phyloP scores from a whole-genome alignment of 495 filamentous ascomycete genomes.

The Neurospora intermedia region DNA sequence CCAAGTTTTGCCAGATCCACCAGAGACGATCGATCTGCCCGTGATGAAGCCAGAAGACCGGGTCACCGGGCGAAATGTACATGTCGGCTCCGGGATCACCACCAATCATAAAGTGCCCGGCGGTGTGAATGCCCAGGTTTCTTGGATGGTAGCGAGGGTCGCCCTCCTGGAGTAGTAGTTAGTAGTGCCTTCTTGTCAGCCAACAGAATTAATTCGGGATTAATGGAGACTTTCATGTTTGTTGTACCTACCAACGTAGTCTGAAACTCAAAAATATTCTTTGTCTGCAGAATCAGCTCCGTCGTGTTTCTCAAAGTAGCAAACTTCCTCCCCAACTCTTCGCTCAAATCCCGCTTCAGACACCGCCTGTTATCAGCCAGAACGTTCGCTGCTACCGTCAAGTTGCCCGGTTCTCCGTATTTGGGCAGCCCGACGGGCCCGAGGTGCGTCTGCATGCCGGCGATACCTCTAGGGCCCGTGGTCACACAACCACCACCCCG shows the following conservation, averaged over 20 bases:
- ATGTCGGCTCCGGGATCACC: constrained; percentile 48
- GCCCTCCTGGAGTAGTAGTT: constrained; percentile 21
- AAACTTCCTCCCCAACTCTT: constrained; percentile 30
- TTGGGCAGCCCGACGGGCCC: constrained; percentile 31
- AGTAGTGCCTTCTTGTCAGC: background rate
- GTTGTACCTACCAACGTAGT: constrained; percentile 26
- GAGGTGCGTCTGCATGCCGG: constrained; percentile 34
- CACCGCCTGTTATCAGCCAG: constrained; percentile 48
- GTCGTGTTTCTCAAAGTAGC: constrained; percentile 37
- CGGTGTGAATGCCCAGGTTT: constrained; percentile 44
- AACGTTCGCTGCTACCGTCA: background rate
- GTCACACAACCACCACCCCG: constrained; percentile 53
- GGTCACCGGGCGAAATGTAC: constrained; percentile 49
- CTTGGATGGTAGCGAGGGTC: constrained; percentile 31
- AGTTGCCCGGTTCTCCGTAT: constrained; percentile 12
- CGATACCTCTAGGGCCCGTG: constrained; percentile 39
- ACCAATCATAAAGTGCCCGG: constrained; percentile 52
- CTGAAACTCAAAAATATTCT: constrained; percentile 42
- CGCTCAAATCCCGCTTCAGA: constrained; percentile 52
- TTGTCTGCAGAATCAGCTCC: constrained; percentile 33
- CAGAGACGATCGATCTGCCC: constrained; percentile 52
- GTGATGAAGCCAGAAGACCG: constrained; percentile 61
- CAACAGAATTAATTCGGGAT: no score
- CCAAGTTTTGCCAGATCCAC: constrained; percentile 58
- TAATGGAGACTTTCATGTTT: no score